These are phyloP conservation scores for Gautieria morchelliformis DNA, from an alignment of 768 basidiomycete genomes.

Conservation along the genomic window DNA sequence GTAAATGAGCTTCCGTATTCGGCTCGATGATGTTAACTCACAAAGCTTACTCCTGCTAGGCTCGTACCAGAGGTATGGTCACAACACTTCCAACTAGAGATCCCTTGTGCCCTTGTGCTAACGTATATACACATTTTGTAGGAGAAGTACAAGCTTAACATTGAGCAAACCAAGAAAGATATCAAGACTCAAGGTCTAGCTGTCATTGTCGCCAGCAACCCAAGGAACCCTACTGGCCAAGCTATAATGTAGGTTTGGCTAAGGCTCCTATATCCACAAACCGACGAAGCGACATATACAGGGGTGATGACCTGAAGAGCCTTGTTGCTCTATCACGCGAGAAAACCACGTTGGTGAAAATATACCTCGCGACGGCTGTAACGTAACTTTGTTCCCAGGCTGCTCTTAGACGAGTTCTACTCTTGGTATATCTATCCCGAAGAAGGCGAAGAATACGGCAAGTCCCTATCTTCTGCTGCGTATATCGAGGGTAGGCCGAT, in stretches of 20 bases:
- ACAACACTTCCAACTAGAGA: background rate
- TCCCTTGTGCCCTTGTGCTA: background rate
- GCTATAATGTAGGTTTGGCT: conserved; percentile 43
- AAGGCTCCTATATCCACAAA: background rate
- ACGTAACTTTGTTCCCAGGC: background rate
- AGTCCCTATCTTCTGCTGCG: conserved; percentile 71
- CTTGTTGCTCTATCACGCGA: conserved; percentile 67
- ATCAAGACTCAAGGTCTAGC: conserved; percentile 75
- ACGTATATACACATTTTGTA: conserved; percentile 10
- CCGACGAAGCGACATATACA: conserved; percentile 15
- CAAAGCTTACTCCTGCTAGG: conserved; percentile 17
- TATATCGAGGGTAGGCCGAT: conserved; percentile 47
- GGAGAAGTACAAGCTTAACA: conserved; percentile 64
- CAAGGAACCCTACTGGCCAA: conserved; percentile 97
- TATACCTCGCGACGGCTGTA: background rate
- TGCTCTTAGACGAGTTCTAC: conserved; percentile 56
- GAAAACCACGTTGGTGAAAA: conserved; percentile 45
- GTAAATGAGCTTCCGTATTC: conserved; percentile 32
- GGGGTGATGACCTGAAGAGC: conserved; percentile 72
- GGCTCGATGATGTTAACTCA: conserved; percentile 4
- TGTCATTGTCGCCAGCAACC: conserved; percentile 85
- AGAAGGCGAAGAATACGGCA: conserved; percentile 59
- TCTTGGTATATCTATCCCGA: conserved; percentile 94
- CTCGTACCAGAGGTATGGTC: conserved; percentile 35
- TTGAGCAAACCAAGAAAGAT: conserved; percentile 76